Percentiles rank a stretch among this genome's conserved stretches.
Conservation (phyloP, 306 rosid genomes). For the Dryas octopetala region DNA sequence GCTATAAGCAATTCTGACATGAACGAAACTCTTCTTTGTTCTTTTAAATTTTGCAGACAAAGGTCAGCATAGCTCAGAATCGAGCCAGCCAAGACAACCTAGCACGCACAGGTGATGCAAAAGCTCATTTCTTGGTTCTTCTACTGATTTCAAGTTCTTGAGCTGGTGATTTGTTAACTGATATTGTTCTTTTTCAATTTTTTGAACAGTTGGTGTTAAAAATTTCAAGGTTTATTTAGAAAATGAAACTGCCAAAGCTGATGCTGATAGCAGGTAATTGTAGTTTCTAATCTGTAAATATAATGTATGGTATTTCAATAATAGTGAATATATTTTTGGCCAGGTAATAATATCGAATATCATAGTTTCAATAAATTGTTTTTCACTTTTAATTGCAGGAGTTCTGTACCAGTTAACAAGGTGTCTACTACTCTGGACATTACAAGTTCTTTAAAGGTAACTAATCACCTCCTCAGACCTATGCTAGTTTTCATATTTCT, state of each 20-base stretch:
- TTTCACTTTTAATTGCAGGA: conserved; percentile 29
- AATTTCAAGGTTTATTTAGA: conserved; percentile 56
- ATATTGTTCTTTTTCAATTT: neutral
- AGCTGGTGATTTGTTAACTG: neutral
- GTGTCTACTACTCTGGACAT: conserved; percentile 27
- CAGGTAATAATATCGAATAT: neutral
- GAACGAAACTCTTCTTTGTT: conserved; percentile 4
- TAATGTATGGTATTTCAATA: neutral
- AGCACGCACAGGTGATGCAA: conserved; percentile 39
- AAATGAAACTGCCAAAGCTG: conserved; percentile 38
- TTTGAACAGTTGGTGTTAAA: conserved; percentile 38
- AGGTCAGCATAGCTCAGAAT: conserved; percentile 33
- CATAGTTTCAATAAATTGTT: neutral
- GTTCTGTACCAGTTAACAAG: conserved; percentile 37
- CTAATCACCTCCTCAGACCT: neutral
- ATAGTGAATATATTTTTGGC: neutral
- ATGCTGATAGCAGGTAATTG: conserved; percentile 40
- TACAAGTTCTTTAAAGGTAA: conserved; percentile 50
- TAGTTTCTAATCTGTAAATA: neutral
- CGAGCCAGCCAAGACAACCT: conserved; percentile 35
- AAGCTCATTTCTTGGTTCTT: neutral
- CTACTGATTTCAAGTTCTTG: conserved; percentile 11
- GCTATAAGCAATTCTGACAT: neutral
- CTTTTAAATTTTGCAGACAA: conserved; percentile 38
- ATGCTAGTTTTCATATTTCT: neutral